Base-by-base conservation (phyloP, 768 basidiomycete genomes). In the Galerina sulciceps region DNA sequence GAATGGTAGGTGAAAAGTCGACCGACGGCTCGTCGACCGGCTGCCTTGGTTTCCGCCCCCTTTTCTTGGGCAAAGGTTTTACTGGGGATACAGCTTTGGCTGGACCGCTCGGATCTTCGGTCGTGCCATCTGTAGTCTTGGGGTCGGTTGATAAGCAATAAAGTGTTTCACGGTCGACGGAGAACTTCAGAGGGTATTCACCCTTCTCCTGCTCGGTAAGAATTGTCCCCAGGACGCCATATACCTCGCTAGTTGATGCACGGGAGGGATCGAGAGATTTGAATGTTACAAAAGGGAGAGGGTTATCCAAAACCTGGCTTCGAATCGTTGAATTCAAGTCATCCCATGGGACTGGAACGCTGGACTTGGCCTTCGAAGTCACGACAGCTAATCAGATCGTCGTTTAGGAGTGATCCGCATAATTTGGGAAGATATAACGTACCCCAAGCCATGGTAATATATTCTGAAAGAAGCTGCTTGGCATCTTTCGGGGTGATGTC, bases 401-500 rank as follows among this genome's bases (percentile, higher is more conserved):
- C n/a, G n/a, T 42, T 42, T 13, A 8, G 41, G 18, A 15, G 5
- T 6, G 6, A 42, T 42, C 6, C 41, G 5, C 14, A n/a, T 15
- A n/a, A 9, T 6, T 15, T 13, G 41, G 6, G 41, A 15, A 42
- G n/a, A 15, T 6, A 42, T 42, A 42, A 42, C 6, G 14, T 42
- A 42, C 41, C 15, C 41, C 41, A 42, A 8, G n/a, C n/a, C 5
- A 18, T 18, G 66, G 18, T 66, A 18, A 42, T 42, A 18, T 9
- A 42, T 8, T 42, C 41, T 13, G 15, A 5, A 6, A 42, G 41
- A 42, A 42, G 41, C 6, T n/a, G 14, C n/a, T n/a, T 42, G 41
- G 41, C 41, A 15, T 42, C n/a, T 42, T n/a, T 8, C 15, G 41
- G 41, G 6, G 9, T 5, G 15, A 42, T 6, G 6, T 42, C 41